These are phyloP conservation scores for Cyberlindnera maritima DNA, from an alignment of 805 yeast species.

Conservation along the genomic window DNA sequence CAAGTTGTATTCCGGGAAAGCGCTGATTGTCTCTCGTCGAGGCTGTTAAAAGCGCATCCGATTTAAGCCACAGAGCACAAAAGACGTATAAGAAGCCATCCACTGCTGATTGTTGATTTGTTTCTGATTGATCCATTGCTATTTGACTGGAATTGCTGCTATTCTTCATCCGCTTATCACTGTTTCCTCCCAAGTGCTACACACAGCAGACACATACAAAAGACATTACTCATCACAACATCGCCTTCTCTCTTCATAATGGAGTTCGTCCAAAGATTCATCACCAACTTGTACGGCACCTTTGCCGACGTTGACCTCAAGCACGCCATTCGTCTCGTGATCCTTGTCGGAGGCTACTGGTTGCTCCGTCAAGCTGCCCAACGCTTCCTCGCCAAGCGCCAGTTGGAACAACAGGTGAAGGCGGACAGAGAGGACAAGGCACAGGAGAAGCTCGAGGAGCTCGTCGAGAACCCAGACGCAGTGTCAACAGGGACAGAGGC, in stretches of 20 bases:
- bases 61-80: background rate
- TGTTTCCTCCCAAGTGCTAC: too few species aligned
- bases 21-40: too few species aligned
- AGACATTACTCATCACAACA: too few species aligned
- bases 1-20: background rate
- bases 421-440: conserved; percentile 44
- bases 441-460: conserved; percentile 29
- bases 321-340: conserved; percentile 45
- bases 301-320: conserved; percentile 39
- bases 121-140: too few species aligned
- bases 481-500: conserved; percentile 38
- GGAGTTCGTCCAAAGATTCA: conserved; percentile 7
- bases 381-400: conserved; percentile 55
- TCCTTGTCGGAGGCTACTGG: conserved; percentile 61
- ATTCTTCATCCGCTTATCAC: too few species aligned
- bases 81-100: too few species aligned
- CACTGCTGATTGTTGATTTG: too few species aligned
- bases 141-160: too few species aligned
- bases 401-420: conserved; percentile 50
- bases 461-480: conserved; percentile 34
- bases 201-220: too few species aligned
- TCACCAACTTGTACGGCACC: conserved; percentile 3
- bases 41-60: background rate
- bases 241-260: too few species aligned
- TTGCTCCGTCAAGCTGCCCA: conserved; percentile 55